Evolutionary conservation across 768 basidiomycete genomes (phyloP), one percentile per base, ranked within the genome.

Genomic region (Lentinula raphanica): DNA sequence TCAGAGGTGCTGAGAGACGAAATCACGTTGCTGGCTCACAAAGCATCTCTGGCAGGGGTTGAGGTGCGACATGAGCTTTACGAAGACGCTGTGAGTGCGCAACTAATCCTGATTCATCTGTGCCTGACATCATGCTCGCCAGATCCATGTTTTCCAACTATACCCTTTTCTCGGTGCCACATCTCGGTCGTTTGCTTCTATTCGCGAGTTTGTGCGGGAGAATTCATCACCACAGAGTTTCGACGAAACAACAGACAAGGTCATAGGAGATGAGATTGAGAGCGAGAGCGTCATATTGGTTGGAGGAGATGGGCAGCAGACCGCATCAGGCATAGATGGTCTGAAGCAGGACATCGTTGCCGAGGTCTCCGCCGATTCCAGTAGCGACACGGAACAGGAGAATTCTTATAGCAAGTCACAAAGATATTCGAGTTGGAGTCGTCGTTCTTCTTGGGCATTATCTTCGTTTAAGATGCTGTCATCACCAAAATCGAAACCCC

Each of bases 1-100:
- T 88, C 92, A 1, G 96, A 99, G 68, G 93, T 97, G 0, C 77
- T 99, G n/a, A 79, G 94, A 27, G 96, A 99, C 65, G 96, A 98
- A 69, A 88, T 92, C 23, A 88, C 88, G 15, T 79, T 99, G 8
- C 70, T 98, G 27, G 94, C 95, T 1, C 92, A 96, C 72, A 99
- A 99, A 69, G 97, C 97, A 11, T 83, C 86, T 4, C 69, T 90
- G 27, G 85, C 90, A 0, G 95, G 94, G 2, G 92, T 96, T 36
- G 76, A 88, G 55, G 91, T 97, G 29, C 82, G 81, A 60, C 90
- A 95, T 64, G 94, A 98, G 68, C 71, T 92, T 38, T 97, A 91
- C 65, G 88, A 95, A 65, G 96, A 99, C 71, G 89, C 87, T 51
- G 93, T 95, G 65, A 65, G 87, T 76, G 19, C 23, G 5, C 40